Percentiles rank a stretch among this genome's conserved stretches.
These are phyloP conservation scores for Microsporum audouinii DNA, from an alignment of 2,329 filamentous ascomycete species.

Conservation along the genomic window DNA sequence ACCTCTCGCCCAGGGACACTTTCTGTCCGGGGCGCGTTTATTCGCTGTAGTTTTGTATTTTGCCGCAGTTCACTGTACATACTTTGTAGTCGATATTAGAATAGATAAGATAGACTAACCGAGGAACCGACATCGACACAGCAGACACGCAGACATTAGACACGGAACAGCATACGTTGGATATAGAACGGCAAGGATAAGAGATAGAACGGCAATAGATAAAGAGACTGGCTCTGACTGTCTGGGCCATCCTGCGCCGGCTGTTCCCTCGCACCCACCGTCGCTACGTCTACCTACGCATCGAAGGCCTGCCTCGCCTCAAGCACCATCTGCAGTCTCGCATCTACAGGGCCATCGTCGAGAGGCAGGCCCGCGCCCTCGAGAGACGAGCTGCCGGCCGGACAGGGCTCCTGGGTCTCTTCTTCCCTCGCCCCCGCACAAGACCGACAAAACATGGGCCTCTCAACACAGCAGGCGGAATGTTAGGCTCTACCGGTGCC, in stretches of 20 bases:
- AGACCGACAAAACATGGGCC: slow-evolving; percentile 10
- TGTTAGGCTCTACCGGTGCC: not conserved
- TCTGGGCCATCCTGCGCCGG: slow-evolving; percentile 37
- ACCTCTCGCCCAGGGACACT: slow-evolving; percentile 21
- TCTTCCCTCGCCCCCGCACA: not conserved
- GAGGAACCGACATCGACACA: not conserved
- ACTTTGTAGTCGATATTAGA: not conserved
- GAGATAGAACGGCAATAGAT: too few species aligned
- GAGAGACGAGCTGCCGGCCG: slow-evolving; percentile 37
- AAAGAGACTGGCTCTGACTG: not conserved
- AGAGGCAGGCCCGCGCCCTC: slow-evolving; percentile 47
- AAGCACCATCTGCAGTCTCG: slow-evolving; percentile 61
- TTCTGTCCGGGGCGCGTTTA: slow-evolving; percentile 21
- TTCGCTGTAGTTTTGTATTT: not conserved
- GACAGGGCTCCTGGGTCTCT: slow-evolving; percentile 33
- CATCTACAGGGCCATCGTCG: slow-evolving; percentile 63
- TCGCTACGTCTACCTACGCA: slow-evolving; percentile 56
- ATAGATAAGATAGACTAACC: not conserved
- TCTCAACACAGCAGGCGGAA: slow-evolving; percentile 1
- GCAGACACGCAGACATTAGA: too few species aligned
- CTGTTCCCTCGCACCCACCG: slow-evolving; percentile 56
- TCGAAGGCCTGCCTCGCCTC: slow-evolving; percentile 61
- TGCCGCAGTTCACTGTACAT: not conserved
- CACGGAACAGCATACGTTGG: too few species aligned
- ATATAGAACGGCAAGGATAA: not conserved